These are phyloP conservation scores for Yarrowia galli DNA, from an alignment of 1,139 yeast genomes.

Conservation along the genomic window DNA sequence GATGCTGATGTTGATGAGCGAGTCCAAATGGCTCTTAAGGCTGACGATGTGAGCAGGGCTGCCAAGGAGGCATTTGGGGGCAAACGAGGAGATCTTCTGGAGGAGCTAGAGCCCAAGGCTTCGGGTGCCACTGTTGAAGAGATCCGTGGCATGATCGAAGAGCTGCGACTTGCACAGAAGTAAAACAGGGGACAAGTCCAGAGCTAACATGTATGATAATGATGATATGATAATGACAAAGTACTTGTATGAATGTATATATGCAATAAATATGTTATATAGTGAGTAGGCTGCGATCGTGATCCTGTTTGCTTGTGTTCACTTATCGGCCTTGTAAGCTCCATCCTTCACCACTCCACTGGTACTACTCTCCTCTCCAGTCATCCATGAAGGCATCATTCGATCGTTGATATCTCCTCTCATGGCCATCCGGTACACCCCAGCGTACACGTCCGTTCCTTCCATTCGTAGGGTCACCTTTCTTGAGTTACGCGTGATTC, in stretches of 20 bases:
- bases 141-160: conserved; percentile 49
- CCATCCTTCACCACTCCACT: conserved; percentile 61
- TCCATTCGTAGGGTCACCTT: conserved; percentile 59
- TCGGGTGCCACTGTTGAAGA: conserved; percentile 49
- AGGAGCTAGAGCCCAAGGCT: conserved; percentile 50
- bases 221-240: conserved; percentile 18
- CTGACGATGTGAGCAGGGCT: conserved; percentile 64
- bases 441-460: conserved; percentile 84
- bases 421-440: conserved; percentile 75
- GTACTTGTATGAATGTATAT: too few species aligned
- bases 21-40: conserved; percentile 59
- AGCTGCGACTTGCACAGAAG: conserved; percentile 43
- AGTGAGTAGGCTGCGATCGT: too few species aligned
- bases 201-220: conserved; percentile 19
- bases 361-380: conserved; percentile 72
- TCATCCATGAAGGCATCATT: conserved; percentile 73
- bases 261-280: neutral
- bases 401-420: conserved; percentile 61
- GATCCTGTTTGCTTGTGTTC: too few species aligned
- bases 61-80: conserved; percentile 65
- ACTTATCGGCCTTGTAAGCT: conserved; percentile 43
- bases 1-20: conserved; percentile 53
- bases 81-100: conserved; percentile 59
- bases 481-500: conserved; percentile 7
- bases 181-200: neutral